A percentile compares a stretch with the other conserved stretches of the same genome.
Evolutionary conservation across 805 yeast genomes (phyloP).

Genomic region (Candida silvatica): DNA sequence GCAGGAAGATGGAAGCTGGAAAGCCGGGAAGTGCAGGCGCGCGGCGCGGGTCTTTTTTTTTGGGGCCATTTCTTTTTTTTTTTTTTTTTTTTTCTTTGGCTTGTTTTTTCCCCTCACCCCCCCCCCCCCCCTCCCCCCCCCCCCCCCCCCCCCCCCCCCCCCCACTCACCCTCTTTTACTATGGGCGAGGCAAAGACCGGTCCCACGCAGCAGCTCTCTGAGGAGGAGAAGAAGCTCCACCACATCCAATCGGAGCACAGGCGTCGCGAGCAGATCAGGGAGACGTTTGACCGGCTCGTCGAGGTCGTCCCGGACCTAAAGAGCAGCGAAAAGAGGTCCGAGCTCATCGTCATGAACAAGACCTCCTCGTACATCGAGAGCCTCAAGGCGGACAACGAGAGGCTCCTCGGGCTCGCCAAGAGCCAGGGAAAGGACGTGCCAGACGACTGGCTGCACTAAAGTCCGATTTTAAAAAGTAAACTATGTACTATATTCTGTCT

Average conservation of each 20-base stretch:
- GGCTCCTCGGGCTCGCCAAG: constrained; percentile 33
- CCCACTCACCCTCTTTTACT: too few species aligned
- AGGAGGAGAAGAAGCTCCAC: constrained; percentile 26
- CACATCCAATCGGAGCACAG: constrained; percentile 60
- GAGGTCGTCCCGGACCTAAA: constrained; percentile 65
- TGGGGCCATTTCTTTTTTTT: too few species aligned
- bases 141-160: too few species aligned
- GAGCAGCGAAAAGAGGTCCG: constrained; percentile 71
- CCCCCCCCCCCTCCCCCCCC: too few species aligned
- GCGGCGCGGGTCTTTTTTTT: too few species aligned
- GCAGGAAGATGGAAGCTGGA: too few species aligned
- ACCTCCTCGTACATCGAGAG: constrained; percentile 39
- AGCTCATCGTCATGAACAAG: constrained; percentile 63
- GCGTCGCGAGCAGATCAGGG: constrained; percentile 76
- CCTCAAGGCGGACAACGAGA: constrained; percentile 40
- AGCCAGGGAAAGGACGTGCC: constrained; percentile 31
- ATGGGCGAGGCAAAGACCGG: constrained; percentile 4
- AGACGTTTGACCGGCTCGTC: constrained; percentile 72
- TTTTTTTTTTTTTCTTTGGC: too few species aligned
- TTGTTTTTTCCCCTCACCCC: too few species aligned
- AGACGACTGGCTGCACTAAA: constrained; percentile 18
- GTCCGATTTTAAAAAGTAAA: too few species aligned
- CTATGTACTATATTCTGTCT: too few species aligned
- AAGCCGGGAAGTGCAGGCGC: too few species aligned
- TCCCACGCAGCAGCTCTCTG: constrained; percentile 13